phyloP scores from a whole-genome alignment of 371 early-diverging fungal species.

The Circinella minor region DNA sequence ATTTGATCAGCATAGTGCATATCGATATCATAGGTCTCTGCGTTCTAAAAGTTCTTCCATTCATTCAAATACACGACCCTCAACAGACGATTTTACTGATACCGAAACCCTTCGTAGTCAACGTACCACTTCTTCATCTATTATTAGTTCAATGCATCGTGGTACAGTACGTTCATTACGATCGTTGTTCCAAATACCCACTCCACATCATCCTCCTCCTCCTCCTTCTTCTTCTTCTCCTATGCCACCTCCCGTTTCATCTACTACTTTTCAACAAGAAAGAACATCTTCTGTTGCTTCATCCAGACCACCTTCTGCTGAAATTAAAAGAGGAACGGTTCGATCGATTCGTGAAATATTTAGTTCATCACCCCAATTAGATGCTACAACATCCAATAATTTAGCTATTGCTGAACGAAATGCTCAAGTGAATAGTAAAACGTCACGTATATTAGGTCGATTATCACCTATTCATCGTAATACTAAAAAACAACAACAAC shows the following conservation, averaged over 20 bases:
- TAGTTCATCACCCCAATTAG: conserved; percentile 3
- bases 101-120: conserved; percentile 31
- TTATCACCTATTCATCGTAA: neutral
- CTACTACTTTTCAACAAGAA: too few species aligned
- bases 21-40: conserved; percentile 14
- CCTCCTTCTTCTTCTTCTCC: neutral
- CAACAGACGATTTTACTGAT: conserved; percentile 17
- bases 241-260: neutral
- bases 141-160: conserved; percentile 41
- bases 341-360: conserved; percentile 43
- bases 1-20: conserved; percentile 29
- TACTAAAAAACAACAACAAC: neutral
- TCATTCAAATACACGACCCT: conserved; percentile 4
- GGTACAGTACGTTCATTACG: conserved; percentile 51
- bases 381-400: neutral
- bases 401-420: conserved; percentile 18
- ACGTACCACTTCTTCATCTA: conserved; percentile 24
- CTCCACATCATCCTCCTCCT: neutral
- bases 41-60: neutral
- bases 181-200: conserved; percentile 43
- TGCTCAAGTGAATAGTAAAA: conserved; percentile 8
- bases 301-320: conserved; percentile 10
- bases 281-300: too few species aligned
- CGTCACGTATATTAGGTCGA: neutral
- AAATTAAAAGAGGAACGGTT: conserved; percentile 44